These are phyloP conservation scores for Starmerella vaccinii DNA, from an alignment of 805 yeast species.

Conservation along the genomic window DNA sequence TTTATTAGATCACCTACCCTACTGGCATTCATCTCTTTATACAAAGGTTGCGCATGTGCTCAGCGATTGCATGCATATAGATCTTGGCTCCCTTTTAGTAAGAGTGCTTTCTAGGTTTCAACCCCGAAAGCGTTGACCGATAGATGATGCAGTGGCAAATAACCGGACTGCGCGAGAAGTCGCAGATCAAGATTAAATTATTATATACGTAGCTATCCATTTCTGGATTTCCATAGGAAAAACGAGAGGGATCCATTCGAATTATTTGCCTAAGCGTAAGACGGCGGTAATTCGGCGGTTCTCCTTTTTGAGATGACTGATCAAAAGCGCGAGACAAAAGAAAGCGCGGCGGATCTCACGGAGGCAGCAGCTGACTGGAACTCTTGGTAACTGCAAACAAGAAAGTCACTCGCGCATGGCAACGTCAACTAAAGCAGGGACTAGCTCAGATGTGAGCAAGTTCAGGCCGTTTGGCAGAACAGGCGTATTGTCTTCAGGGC, in stretches of 20 bases:
- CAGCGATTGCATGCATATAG: neutral
- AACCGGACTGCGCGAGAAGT: too few species aligned
- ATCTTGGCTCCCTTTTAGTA: neutral
- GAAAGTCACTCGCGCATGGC: neutral
- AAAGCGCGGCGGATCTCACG: neutral
- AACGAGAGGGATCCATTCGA: too few species aligned
- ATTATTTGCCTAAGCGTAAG: neutral
- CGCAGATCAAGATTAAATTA: too few species aligned
- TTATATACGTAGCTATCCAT: too few species aligned
- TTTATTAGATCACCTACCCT: neutral
- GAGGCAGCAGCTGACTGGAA: neutral
- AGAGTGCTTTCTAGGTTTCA: neutral
- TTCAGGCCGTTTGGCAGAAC: neutral
- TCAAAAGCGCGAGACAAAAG: neutral
- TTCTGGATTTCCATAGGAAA: too few species aligned
- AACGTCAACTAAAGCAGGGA: neutral
- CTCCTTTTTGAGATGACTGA: neutral
- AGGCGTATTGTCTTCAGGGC: neutral
- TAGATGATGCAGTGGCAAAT: too few species aligned
- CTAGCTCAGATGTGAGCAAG: neutral
- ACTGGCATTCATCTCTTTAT: neutral
- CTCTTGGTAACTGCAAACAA: neutral
- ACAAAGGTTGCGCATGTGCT: neutral
- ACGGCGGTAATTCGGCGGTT: neutral
- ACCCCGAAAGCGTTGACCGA: too few species aligned